A percentile compares a stretch with the other conserved stretches of the same genome.
Conservation (phyloP, 2,329 filamentous ascomycete species). For the Pochonia chlamydosporia region DNA sequence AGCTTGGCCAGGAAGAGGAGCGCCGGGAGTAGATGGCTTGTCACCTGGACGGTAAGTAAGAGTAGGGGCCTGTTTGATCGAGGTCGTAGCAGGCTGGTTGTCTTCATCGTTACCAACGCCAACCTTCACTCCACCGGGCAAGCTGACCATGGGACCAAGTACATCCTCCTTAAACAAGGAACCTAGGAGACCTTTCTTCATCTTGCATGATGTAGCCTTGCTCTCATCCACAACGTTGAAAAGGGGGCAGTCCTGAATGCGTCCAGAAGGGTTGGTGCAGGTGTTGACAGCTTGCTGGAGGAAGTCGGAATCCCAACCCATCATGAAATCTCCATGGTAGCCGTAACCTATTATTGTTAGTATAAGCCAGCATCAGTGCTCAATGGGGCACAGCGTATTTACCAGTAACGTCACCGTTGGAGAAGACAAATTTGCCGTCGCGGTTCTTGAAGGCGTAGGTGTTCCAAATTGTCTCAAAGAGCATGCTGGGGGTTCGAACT, state of each 20-base stretch:
- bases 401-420: conserved; percentile 74
- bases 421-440: conserved; percentile 65
- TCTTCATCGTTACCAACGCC: conserved; percentile 3
- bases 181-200: conserved; percentile 47
- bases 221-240: conserved; percentile 65
- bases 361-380: background rate
- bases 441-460: conserved; percentile 59
- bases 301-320: conserved; percentile 66
- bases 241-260: conserved; percentile 66
- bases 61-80: conserved; percentile 11
- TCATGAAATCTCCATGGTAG: conserved; percentile 76
- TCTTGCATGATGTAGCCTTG: conserved; percentile 53
- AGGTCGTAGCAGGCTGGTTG: background rate
- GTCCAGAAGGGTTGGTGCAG: conserved; percentile 67
- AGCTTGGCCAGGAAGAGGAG: conserved; percentile 35
- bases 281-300: conserved; percentile 66
- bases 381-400: conserved; percentile 20
- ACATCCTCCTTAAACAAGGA: conserved; percentile 55
- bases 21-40: conserved; percentile 23
- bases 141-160: conserved; percentile 43
- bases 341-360: conserved; percentile 51
- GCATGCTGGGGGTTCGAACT: conserved; percentile 64
- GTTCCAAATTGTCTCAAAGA: conserved; percentile 83
- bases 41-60: conserved; percentile 32
- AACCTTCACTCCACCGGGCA: conserved; percentile 58